Evolutionary conservation across 2,329 filamentous ascomycete species (phyloP), one percentile per base, ranked within the genome.

Genomic region (Trichoderma koningii): DNA sequence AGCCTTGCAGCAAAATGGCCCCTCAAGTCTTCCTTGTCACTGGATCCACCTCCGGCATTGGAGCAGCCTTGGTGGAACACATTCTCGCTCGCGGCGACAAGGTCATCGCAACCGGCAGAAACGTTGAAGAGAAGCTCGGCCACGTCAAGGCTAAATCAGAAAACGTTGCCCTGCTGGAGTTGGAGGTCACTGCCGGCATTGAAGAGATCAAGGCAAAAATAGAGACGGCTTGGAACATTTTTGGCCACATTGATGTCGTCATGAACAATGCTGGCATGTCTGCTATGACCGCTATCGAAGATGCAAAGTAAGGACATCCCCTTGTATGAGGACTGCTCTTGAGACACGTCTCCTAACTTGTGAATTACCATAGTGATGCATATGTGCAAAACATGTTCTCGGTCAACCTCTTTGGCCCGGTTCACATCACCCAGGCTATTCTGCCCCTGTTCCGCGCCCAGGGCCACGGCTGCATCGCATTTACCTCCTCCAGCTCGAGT

Each of bases 261-360:
- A 67, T 76, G 21, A 77, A 77, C 66, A 76, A 77, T 51, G 76
- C 76, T 9, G 76, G 73, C 34, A 73, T 70, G 34, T 73, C 72
- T 1, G 64, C 69, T 2, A 66, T 73, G 48, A 71, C 69, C 12
- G 67, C 68, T 17, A 69, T 69, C 30, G 76, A 77, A 15, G 76
- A 77, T 34, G 70, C 73, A 10, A 66, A 69, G 76, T 77, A 67
- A 48, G 72, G 34, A 38, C 3, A 34, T 12, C 70, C 14, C 17
- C 15, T 44, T 10, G 7, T n/a, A 19, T 3, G 7, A 0, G 3
- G 10, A 7, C 2, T n/a, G 30, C 26, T 10, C 3, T 26, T 3
- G 12, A 4, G 7, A 2, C 3, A 10, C n/a, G 19, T 9, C 0
- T 41, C 17, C 45, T 57, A n/a, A 51, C 9, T 19, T 3, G 5